Conservation (phyloP, 352 stramenopile genomes). For the Discostella stelligera region DNA sequence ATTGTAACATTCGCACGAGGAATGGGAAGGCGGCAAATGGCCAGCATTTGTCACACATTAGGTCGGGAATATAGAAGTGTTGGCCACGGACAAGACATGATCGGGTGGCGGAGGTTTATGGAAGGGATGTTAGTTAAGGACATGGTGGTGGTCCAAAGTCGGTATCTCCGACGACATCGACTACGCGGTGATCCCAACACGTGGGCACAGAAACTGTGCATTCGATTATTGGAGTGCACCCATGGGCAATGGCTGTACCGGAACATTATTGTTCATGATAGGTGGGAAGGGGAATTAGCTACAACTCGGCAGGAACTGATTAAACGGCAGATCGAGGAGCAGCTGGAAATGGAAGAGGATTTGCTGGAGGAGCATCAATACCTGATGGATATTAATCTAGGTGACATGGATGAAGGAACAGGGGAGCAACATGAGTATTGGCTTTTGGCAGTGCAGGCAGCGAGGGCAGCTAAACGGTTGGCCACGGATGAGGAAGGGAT, state of each 20-base stretch:
- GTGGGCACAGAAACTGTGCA: background rate
- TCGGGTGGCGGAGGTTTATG: too few species aligned
- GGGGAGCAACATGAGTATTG: slow-evolving; percentile 17
- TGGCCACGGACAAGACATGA: too few species aligned
- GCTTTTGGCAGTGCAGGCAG: slow-evolving; percentile 9
- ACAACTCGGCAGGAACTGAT: slow-evolving; percentile 16
- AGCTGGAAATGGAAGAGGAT: background rate
- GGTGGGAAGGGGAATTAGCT: background rate
- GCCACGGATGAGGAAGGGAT: background rate
- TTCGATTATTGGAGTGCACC: slow-evolving; percentile 11
- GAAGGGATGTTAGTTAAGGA: too few species aligned
- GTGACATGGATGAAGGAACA: slow-evolving; percentile 1
- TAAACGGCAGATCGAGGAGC: slow-evolving; percentile 13
- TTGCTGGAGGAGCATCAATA: too few species aligned
- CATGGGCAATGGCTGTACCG: slow-evolving; percentile 20
- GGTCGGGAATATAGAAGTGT: too few species aligned
- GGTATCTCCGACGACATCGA: background rate
- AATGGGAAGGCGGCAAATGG: too few species aligned
- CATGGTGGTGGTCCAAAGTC: too few species aligned
- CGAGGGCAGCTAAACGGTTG: background rate
- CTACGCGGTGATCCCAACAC: too few species aligned
- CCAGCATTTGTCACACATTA: too few species aligned
- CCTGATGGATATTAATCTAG: too few species aligned
- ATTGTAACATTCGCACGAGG: too few species aligned
- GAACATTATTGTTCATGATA: slow-evolving; percentile 17